phyloP scores from a whole-genome alignment of 495 filamentous ascomycete species.

The Cudoniella acicularis region DNA sequence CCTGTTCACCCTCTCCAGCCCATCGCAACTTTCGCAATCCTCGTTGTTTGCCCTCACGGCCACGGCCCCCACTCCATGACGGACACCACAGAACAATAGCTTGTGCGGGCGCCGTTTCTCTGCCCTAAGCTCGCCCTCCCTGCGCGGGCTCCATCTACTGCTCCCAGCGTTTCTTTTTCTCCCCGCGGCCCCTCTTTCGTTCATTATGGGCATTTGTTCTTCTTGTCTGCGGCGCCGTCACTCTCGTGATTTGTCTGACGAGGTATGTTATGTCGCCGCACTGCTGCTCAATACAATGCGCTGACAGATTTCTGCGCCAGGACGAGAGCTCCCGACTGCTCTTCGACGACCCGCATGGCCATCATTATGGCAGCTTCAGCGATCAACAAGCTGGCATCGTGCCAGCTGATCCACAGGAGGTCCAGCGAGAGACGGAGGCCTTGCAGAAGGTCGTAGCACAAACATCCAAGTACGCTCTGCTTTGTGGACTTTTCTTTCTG shows the following conservation, averaged over 20 bases:
- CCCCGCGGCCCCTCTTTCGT: too few species aligned
- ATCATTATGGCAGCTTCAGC: constrained; percentile 53
- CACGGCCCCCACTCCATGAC: neutral
- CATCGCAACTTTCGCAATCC: too few species aligned
- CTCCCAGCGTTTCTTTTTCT: too few species aligned
- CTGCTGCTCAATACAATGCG: too few species aligned
- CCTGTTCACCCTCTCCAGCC: neutral
- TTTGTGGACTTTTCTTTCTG: too few species aligned
- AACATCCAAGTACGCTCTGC: constrained; percentile 47
- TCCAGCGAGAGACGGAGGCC: constrained; percentile 55
- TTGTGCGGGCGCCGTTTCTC: neutral
- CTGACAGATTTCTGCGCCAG: constrained; percentile 25
- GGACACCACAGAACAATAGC: neutral
- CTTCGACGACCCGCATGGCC: constrained; percentile 48
- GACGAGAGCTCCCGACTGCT: constrained; percentile 50
- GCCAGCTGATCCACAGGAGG: constrained; percentile 52
- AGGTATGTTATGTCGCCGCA: too few species aligned
- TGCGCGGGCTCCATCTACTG: too few species aligned
- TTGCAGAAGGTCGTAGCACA: constrained; percentile 51
- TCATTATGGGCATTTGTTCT: constrained; percentile 26
- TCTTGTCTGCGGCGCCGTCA: constrained; percentile 23
- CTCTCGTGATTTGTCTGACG: constrained; percentile 18
- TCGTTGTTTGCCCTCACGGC: too few species aligned
- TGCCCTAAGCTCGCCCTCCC: too few species aligned
- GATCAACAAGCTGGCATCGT: constrained; percentile 35